Conservation (phyloP, 306 rosid genomes). For the Albizia julibrissin region DNA sequence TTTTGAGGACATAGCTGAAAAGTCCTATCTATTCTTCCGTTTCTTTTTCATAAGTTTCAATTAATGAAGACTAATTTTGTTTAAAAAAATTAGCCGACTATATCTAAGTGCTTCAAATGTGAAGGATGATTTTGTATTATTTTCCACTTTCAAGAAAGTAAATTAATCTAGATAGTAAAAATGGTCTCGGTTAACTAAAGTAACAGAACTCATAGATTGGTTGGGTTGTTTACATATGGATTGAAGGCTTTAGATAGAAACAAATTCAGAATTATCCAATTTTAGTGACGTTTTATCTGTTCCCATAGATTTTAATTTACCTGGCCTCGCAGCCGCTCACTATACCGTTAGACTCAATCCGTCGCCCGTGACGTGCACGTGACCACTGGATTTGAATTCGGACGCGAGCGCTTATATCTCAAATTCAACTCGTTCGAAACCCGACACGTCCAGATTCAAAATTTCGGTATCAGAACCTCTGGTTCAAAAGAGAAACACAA, state of each 20-base stretch:
- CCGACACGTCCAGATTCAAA: slow-evolving; percentile 54
- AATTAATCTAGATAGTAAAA: background rate
- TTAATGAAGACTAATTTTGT: no score
- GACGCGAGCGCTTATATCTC: slow-evolving; percentile 56
- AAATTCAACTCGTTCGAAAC: slow-evolving; percentile 45
- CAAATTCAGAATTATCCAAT: background rate
- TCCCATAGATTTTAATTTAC: background rate
- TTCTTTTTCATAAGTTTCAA: background rate
- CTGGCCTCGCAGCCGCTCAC: background rate
- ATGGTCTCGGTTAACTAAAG: background rate
- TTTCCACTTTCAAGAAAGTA: background rate
- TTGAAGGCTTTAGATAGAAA: background rate
- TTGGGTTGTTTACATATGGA: background rate
- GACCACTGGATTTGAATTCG: slow-evolving; percentile 66
- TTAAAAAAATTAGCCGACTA: background rate
- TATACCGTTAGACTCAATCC: slow-evolving; percentile 45
- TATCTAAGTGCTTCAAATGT: background rate
- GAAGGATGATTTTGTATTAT: background rate
- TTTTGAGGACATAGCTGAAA: background rate
- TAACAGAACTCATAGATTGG: background rate
- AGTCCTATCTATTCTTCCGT: background rate
- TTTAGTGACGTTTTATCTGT: background rate
- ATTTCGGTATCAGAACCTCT: slow-evolving; percentile 32
- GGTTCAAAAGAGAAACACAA: slow-evolving; percentile 35
- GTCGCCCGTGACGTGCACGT: slow-evolving; percentile 52